Percentiles rank a stretch among this genome's conserved stretches.
Evolutionary conservation across 805 yeast genomes (phyloP).

Genomic region (Wickerhamiella sergipiensis): DNA sequence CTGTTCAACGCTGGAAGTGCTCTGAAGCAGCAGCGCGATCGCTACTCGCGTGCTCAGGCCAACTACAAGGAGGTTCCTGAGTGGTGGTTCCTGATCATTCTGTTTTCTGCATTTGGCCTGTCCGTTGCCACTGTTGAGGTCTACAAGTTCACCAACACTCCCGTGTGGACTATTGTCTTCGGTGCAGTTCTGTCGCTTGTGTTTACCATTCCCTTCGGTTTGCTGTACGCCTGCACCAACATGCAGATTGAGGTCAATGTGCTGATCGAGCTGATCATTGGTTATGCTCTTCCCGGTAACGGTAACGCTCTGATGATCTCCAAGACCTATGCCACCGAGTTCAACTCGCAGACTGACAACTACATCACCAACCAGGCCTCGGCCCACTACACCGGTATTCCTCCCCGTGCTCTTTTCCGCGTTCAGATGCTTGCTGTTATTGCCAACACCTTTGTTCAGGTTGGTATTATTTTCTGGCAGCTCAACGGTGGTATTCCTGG

Average conservation of each 20-base stretch:
- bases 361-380: constrained; percentile 43
- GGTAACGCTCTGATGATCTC: constrained; percentile 39
- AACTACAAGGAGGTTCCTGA: constrained; percentile 58
- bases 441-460: constrained; percentile 10
- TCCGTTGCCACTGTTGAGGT: constrained; percentile 30
- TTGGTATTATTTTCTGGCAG: constrained; percentile 13
- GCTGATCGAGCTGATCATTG: constrained; percentile 42
- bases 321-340: constrained; percentile 38
- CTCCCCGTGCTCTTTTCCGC: constrained; percentile 13
- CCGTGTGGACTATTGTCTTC: constrained; percentile 49
- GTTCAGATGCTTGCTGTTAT: constrained; percentile 10
- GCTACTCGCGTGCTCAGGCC: constrained; percentile 31
- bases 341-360: constrained; percentile 49
- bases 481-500: constrained; percentile 14
- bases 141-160: constrained; percentile 34
- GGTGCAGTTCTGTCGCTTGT: constrained; percentile 41
- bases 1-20: constrained; percentile 4
- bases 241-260: constrained; percentile 39
- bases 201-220: constrained; percentile 50
- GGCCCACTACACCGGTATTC: constrained; percentile 35
- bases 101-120: constrained; percentile 31
- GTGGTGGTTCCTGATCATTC: constrained; percentile 47
- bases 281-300: constrained; percentile 42
- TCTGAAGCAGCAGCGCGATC: constrained; percentile 1
- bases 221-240: constrained; percentile 39